A percentile compares a stretch with the other conserved stretches of the same genome.
Conservation (phyloP, 177 flowering plant species). For the Telopea speciosissima region DNA sequence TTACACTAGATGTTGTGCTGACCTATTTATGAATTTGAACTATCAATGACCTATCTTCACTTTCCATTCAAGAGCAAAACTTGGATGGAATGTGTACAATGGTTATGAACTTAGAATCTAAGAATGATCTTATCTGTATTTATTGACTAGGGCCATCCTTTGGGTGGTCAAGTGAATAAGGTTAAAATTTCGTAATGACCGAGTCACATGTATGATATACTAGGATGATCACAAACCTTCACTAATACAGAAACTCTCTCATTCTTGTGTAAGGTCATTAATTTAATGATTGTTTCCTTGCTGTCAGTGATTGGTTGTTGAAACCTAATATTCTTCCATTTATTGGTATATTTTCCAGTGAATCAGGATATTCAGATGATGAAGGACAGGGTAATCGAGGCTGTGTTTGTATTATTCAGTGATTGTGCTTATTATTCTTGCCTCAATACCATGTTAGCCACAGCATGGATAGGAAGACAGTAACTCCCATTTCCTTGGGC, state of each 20-base stretch:
- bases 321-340: neutral
- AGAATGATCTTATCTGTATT: neutral
- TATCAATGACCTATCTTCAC: neutral
- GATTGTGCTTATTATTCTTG: constrained; percentile 14
- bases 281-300: neutral
- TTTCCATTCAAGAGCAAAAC: neutral
- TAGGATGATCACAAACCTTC: neutral
- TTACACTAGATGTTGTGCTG: no score
- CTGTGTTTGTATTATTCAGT: constrained; percentile 51
- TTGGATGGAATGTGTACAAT: neutral
- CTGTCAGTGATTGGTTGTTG: neutral
- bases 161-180: neutral
- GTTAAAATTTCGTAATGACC: neutral
- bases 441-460: constrained; percentile 2
- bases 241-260: neutral
- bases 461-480: neutral
- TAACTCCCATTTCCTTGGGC: neutral
- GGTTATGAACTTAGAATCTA: neutral
- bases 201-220: no score
- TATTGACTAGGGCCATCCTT: neutral
- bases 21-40: no score
- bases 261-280: neutral
- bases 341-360: constrained; percentile 29
- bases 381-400: constrained; percentile 29
- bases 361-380: constrained; percentile 33